Evolutionary conservation across 1,139 yeast genomes (phyloP), one percentile per base, ranked within the genome.

Genomic region (Hanseniaspora gamundiae): DNA sequence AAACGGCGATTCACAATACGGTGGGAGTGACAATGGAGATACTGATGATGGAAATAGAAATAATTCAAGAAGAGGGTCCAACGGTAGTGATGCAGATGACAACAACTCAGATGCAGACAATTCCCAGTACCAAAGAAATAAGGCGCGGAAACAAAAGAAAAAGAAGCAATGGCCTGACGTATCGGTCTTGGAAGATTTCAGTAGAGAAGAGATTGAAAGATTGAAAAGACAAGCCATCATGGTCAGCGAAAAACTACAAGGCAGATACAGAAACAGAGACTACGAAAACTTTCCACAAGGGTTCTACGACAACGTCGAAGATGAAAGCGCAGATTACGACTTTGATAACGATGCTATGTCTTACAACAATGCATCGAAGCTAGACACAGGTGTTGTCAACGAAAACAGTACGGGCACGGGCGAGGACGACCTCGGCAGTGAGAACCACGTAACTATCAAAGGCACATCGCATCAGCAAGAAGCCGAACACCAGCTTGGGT

Each of bases 131-230:
- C 54, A 17, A 41, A 44, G 19, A 45, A 38, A 26, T 42, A 40
- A 39, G 33, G 39, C n/a, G 35, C 44, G 27, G 35, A 40, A 31
- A 17, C 30, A 19, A 6, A 56, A 58, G 33, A 55, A 56, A 20
- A 65, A 64, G 48, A 49, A 41, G 14, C 44, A 53, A 40, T 88
- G 96, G 97, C 97, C 97, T 1, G 96, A 91, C 57, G 66, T 85
- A 35, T 59, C 68, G 33, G 74, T 84, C 1, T 65, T 88, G 50
- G 80, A 79, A 51, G 95, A 86, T 51, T 88, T 80, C 59, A 78
- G 86, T 2, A 69, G 67, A 29, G 80, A 81, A 50, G 97, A 88
- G 61, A 66, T 63, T 38, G 74, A 66, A 53, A 76, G 68, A 49
- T 59, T 65, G 43, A 67, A 67, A 53, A 58, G 58, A 43, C 69